Base-by-base conservation (phyloP, 148 eudicot genomes). In the Nyssa sinensis region DNA sequence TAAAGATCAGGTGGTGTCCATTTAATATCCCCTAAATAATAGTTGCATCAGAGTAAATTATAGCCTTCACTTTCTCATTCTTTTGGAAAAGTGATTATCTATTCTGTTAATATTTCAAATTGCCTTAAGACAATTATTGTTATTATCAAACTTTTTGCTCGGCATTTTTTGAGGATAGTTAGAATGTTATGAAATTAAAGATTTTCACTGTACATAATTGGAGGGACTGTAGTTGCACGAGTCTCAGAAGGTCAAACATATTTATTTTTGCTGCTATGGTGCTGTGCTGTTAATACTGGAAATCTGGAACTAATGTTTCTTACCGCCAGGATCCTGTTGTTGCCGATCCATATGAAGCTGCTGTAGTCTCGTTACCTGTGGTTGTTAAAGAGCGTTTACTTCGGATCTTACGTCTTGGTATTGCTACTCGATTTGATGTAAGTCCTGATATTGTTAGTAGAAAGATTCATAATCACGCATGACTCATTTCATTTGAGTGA, bases 391-490 rank as follows among this genome's bases (percentile, higher is more conserved):
- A 88, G 82, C 90, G 95, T 57, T 69, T 90, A 58, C 89, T 90
- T 75, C 83, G 92, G 75, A 85, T 90, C 67, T 77, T 90, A 53
- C 83, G 95, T 33, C 88, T 90, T 77, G 92, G 90, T 67, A 88
- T 90, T 69, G 95, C 95, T 80, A 83, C 87, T 53, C 84, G 92
- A 71, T 90, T 64, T 66, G 95, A 90, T 81, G 95, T 90, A 82
- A 80, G 95, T 78, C 17, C 32, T 59, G 1, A 62, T n/a, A n/a
- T n/a, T n/a, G n/a, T n/a, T n/a, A n/a, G n/a, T n/a, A n/a, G n/a
- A n/a, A n/a, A n/a, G n/a, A n/a, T n/a, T n/a, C n/a, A n/a, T n/a
- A n/a, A n/a, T n/a, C 44, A 37, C 4, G 9, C 44, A 37, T 4
- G 44, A 4, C 9, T 9, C 9, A 37, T 9, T 4, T 37, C 44